Conservation (phyloP, 2,329 filamentous ascomycete species). For the Aspergillus sp. region DNA sequence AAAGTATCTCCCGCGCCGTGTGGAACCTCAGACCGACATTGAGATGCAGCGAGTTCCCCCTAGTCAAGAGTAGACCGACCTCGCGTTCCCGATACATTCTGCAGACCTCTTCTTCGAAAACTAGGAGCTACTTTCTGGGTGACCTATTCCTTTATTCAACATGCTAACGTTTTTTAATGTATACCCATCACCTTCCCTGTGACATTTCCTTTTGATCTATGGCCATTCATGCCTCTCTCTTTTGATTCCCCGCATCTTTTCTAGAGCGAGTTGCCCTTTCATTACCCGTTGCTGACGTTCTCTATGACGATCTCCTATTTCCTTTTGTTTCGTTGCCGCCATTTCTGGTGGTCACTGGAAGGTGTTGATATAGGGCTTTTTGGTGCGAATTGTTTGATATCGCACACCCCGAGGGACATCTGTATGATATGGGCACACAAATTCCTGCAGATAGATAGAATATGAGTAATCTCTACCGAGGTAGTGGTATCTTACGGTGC, state of each 20-base stretch:
- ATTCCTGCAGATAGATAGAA: conserved; percentile 7
- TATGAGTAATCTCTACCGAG: conserved; percentile 1
- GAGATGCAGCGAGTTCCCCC: conserved; percentile 68
- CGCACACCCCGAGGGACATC: conserved; percentile 11
- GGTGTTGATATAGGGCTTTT: neutral
- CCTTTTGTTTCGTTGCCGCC: neutral
- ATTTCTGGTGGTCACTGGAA: neutral
- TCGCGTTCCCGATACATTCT: conserved; percentile 14
- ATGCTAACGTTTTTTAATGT: neutral
- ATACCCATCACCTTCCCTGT: neutral
- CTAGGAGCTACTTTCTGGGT: neutral
- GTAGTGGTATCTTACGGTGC: too few species aligned
- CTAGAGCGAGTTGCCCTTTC: neutral
- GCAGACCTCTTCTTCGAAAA: neutral
- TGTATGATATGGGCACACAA: conserved; percentile 12
- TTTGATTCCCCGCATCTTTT: conserved; percentile 2
- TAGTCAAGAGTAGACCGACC: conserved; percentile 19
- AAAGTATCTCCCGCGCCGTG: conserved; percentile 50
- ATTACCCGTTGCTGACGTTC: neutral
- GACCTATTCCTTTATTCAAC: neutral
- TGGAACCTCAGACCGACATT: conserved; percentile 56
- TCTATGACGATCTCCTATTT: neutral
- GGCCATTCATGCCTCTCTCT: neutral
- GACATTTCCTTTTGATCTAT: neutral
- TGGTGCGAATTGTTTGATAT: conserved; percentile 3